phyloP scores from a whole-genome alignment of 805 yeast species.

The Sugiyamaella americana region DNA sequence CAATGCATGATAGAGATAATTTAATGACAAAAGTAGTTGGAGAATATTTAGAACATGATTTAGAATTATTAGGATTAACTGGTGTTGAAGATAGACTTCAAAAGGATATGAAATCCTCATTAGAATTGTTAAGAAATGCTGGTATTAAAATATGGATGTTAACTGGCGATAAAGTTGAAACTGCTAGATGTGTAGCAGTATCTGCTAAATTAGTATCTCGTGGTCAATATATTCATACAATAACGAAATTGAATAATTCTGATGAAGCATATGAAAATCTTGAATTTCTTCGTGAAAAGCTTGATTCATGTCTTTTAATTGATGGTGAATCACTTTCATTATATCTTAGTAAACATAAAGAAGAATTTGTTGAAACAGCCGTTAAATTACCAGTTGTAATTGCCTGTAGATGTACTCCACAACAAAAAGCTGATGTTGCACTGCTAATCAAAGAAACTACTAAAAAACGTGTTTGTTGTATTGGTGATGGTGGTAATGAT shows the following conservation, averaged over 20 bases:
- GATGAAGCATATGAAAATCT: conserved; percentile 69
- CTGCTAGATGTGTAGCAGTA: conserved; percentile 96
- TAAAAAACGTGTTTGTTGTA: conserved; percentile 89
- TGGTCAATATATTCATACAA: conserved; percentile 87
- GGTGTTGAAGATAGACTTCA: conserved; percentile 98
- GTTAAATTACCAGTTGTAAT: conserved; percentile 86
- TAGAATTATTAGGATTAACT: conserved; percentile 84
- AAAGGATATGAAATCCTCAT: conserved; percentile 81
- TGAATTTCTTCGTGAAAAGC: conserved; percentile 61
- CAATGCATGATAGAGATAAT: conserved; percentile 75
- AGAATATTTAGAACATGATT: conserved; percentile 68
- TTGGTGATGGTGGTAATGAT: conserved; percentile 99
- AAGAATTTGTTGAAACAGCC: conserved; percentile 73
- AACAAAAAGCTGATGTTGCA: conserved; percentile 96
- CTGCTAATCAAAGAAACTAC: conserved; percentile 68
- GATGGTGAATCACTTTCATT: conserved; percentile 88
- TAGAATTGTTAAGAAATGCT: conserved; percentile 89
- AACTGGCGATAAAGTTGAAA: conserved; percentile 98
- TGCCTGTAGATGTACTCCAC: conserved; percentile 98
- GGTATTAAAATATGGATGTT: conserved; percentile 99
- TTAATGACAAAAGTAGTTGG: conserved; percentile 63
- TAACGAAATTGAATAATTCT: conserved; percentile 55
- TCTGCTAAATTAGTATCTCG: conserved; percentile 87
- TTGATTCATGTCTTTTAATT: conserved; percentile 69
- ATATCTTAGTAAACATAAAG: conserved; percentile 54